These are phyloP conservation scores for Monosporascus sp. DNA, from an alignment of 2,329 filamentous ascomycete species.

Conservation along the genomic window DNA sequence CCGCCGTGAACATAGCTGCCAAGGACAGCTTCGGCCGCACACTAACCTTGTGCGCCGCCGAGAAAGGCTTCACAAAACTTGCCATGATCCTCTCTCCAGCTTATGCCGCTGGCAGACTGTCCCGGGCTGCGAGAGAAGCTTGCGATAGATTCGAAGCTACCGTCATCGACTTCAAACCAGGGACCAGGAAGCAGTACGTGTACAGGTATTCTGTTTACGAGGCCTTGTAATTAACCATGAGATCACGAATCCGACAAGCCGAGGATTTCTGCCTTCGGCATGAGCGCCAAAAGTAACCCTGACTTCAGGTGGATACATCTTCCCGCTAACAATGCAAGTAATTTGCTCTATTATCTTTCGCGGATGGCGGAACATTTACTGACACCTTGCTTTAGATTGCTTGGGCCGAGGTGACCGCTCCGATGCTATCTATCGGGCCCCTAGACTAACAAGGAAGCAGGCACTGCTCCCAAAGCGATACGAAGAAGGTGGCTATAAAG, in stretches of 20 bases:
- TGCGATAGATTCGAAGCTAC: conserved; percentile 46
- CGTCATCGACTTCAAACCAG: conserved; percentile 45
- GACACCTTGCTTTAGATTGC: conserved; percentile 39
- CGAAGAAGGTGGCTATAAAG: conserved; percentile 55
- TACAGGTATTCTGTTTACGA: conserved; percentile 44
- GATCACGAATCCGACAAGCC: conserved; percentile 41
- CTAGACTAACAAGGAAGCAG: conserved; percentile 9
- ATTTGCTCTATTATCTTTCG: neutral
- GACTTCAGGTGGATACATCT: conserved; percentile 50
- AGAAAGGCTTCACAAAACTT: conserved; percentile 30
- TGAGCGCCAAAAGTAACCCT: conserved; percentile 39
- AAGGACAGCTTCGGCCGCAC: conserved; percentile 36
- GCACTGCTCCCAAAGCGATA: conserved; percentile 57
- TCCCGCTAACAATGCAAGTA: conserved; percentile 43
- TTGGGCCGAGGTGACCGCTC: conserved; percentile 48
- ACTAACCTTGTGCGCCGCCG: conserved; percentile 36
- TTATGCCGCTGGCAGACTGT: conserved; percentile 27
- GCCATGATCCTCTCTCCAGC: conserved; percentile 34
- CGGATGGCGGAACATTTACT: conserved; percentile 8
- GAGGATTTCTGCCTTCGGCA: conserved; percentile 38
- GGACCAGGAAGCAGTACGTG: conserved; percentile 38
- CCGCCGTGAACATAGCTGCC: conserved; percentile 25
- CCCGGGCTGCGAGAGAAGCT: conserved; percentile 36
- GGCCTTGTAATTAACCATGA: conserved; percentile 45
- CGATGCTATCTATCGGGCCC: no score